Conservation (phyloP, 768 basidiomycete genomes). For the Mrakia blollopis region DNA sequence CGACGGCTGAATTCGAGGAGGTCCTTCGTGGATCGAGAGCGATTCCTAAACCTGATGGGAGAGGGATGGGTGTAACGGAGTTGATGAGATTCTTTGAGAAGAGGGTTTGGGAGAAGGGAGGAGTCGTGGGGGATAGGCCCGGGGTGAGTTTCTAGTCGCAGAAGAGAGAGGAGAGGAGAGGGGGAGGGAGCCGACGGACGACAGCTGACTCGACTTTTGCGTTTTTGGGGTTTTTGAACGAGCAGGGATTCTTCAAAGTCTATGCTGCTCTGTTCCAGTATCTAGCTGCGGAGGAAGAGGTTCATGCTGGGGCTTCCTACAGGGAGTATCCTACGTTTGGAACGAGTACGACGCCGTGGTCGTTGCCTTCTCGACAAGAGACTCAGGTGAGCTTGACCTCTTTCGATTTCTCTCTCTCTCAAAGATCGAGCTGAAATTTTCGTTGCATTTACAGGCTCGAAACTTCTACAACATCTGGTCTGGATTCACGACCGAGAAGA, state of each 20-base stretch:
- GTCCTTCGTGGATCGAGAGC: constrained; percentile 63
- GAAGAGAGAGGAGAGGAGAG: constrained; percentile 61
- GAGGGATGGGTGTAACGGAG: constrained; percentile 71
- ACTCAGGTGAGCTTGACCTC: constrained; percentile 29
- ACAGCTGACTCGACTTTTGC: constrained; percentile 16
- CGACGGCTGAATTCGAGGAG: constrained; percentile 71
- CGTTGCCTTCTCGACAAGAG: constrained; percentile 31
- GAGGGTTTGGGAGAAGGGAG: constrained; percentile 39
- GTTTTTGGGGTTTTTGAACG: neutral
- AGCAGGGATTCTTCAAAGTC: constrained; percentile 80
- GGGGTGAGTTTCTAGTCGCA: constrained; percentile 47
- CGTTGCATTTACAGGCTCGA: constrained; percentile 44
- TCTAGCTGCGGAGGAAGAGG: constrained; percentile 72
- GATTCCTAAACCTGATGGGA: constrained; percentile 46
- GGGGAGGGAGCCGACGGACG: constrained; percentile 51
- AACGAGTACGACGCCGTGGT: constrained; percentile 68
- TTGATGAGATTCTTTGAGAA: constrained; percentile 76
- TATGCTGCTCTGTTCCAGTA: constrained; percentile 82
- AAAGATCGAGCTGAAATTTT: neutral
- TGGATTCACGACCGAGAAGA: constrained; percentile 79
- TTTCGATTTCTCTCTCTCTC: neutral
- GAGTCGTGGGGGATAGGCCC: constrained; percentile 47
- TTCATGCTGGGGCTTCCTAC: constrained; percentile 46
- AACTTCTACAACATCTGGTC: constrained; percentile 81
- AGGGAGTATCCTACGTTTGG: constrained; percentile 80